Percentiles rank a stretch among this genome's conserved stretches.
These are phyloP conservation scores for Verticillium klebahnii DNA, from an alignment of 2,329 filamentous ascomycete species.

Conservation along the genomic window DNA sequence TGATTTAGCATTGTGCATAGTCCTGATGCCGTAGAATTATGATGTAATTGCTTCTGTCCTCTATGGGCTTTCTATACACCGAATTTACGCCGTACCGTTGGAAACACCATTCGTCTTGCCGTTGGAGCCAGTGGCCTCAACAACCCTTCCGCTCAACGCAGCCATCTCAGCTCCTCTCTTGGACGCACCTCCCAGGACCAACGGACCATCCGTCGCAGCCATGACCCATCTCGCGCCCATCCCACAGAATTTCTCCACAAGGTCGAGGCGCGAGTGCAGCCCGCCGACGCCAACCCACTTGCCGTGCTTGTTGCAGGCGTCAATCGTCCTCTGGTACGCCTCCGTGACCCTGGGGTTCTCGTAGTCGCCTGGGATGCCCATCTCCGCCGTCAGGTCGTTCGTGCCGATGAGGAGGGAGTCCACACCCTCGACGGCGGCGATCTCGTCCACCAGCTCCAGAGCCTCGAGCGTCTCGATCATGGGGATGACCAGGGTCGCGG, in stretches of 20 bases:
- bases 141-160: slow-evolving; percentile 13
- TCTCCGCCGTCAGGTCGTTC: slow-evolving; percentile 37
- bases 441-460: slow-evolving; percentile 32
- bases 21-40: no score
- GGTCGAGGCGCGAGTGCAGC: slow-evolving; percentile 31
- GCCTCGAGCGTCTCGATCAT: slow-evolving; percentile 36
- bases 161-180: slow-evolving; percentile 20
- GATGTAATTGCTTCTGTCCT: no score
- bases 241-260: slow-evolving; percentile 19
- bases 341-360: slow-evolving; percentile 23
- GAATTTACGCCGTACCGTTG: neutral
- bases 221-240: slow-evolving; percentile 7
- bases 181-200: slow-evolving; percentile 18
- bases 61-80: no score
- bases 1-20: no score
- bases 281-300: slow-evolving; percentile 36
- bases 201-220: slow-evolving; percentile 22
- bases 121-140: slow-evolving; percentile 5
- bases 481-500: slow-evolving; percentile 31
- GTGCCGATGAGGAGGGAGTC: slow-evolving; percentile 37
- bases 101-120: neutral
- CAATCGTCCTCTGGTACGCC: slow-evolving; percentile 26
- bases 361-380: slow-evolving; percentile 36
- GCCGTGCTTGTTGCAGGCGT: slow-evolving; percentile 29
- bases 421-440: slow-evolving; percentile 34